Evolutionary conservation across 768 basidiomycete species (phyloP).

Genomic region (Mrakia frigida): DNA sequence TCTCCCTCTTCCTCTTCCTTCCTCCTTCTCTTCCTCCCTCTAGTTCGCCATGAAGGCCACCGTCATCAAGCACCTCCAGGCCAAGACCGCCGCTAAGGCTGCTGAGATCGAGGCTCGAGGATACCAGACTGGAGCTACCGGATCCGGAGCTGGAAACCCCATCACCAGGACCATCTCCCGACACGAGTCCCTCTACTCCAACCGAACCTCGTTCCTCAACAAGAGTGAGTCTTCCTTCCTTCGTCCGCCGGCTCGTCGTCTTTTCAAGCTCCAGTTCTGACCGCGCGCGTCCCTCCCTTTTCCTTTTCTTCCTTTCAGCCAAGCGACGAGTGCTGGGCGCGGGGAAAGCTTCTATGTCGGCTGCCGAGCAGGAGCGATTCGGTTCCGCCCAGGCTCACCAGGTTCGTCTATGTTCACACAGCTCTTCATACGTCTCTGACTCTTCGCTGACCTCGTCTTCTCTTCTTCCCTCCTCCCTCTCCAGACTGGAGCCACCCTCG

Average conservation of each 20-base stretch:
- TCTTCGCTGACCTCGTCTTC: background rate
- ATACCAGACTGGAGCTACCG: background rate
- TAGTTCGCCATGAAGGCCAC: constrained; percentile 94
- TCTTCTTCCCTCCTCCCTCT: background rate
- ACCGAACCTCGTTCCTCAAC: constrained; percentile 88
- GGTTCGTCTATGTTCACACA: background rate
- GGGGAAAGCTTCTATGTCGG: constrained; percentile 49
- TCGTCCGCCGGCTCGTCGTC: constrained; percentile 50
- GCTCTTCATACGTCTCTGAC: background rate
- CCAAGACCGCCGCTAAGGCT: constrained; percentile 48
- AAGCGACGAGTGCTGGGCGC: constrained; percentile 83
- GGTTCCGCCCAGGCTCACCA: constrained; percentile 46
- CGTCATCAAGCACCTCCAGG: constrained; percentile 73
- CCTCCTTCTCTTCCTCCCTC: too few relatives aligned
- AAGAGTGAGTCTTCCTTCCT: constrained; percentile 48
- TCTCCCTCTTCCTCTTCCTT: too few relatives aligned
- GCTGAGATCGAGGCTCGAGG: constrained; percentile 42
- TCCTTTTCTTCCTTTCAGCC: background rate
- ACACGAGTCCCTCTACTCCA: constrained; percentile 89
- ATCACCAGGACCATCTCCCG: constrained; percentile 84
- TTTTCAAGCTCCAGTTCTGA: background rate
- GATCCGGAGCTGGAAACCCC: constrained; percentile 58
- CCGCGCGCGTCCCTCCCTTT: background rate
- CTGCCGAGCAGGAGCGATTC: constrained; percentile 41
- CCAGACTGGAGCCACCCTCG: constrained; percentile 48